These are phyloP conservation scores for Biscutella laevigata DNA, from an alignment of 441 rosid genomes.

Conservation along the genomic window DNA sequence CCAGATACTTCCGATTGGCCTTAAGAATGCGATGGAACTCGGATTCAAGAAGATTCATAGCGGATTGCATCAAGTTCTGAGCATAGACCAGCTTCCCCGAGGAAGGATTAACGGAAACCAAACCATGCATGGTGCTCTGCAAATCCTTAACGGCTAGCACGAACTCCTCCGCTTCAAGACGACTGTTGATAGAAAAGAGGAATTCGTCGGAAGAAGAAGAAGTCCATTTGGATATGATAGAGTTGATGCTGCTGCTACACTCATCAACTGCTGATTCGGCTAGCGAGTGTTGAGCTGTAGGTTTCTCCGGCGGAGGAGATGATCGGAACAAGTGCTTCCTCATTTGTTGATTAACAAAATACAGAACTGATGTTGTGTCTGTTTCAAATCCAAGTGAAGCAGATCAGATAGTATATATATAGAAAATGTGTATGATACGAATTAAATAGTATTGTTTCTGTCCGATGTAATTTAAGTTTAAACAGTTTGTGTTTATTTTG, in stretches of 20 bases:
- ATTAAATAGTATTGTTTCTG: too few species aligned
- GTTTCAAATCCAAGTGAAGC: not conserved
- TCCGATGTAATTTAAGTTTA: too few species aligned
- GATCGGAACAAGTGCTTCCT: conserved; percentile 28
- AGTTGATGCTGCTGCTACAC: conserved; percentile 31
- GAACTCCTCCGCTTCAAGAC: conserved; percentile 55
- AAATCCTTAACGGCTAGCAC: conserved; percentile 38
- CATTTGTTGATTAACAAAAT: too few species aligned
- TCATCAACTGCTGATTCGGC: conserved; percentile 46
- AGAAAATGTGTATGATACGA: too few species aligned
- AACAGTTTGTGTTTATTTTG: too few species aligned
- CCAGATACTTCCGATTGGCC: conserved; percentile 49
- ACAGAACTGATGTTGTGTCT: too few species aligned
- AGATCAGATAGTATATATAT: not conserved
- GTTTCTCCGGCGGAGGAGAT: conserved; percentile 25
- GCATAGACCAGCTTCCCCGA: conserved; percentile 39
- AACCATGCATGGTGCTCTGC: conserved; percentile 51
- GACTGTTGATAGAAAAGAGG: conserved; percentile 51
- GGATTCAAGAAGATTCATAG: conserved; percentile 71
- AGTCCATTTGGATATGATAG: conserved; percentile 48
- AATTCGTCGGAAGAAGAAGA: conserved; percentile 21
- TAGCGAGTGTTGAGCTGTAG: conserved; percentile 21
- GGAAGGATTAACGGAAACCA: conserved; percentile 29
- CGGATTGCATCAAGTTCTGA: conserved; percentile 61
- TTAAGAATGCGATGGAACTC: conserved; percentile 70